phyloP scores from a whole-genome alignment of 2,329 filamentous ascomycete genomes.

The Fusarium dimerum region DNA sequence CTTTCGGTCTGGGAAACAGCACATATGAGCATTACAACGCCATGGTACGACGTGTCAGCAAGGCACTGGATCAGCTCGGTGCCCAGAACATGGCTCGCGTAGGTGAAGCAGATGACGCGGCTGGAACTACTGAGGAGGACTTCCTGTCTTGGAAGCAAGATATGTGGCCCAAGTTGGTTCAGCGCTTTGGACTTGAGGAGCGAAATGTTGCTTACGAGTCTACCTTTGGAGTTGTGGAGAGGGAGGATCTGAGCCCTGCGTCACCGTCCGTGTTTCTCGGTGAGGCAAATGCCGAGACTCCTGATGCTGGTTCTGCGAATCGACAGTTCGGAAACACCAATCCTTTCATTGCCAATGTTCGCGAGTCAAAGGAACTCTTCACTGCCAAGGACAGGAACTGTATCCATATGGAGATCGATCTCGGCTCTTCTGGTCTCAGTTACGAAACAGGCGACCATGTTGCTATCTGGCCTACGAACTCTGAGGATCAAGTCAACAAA shows the following conservation, averaged over 20 bases:
- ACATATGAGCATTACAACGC: not conserved
- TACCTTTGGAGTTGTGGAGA: not conserved
- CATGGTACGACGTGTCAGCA: not conserved
- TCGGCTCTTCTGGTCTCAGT: not conserved
- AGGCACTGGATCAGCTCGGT: not conserved
- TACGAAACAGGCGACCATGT: not conserved
- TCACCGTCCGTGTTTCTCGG: not conserved
- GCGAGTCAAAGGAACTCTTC: not conserved
- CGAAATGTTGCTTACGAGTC: not conserved
- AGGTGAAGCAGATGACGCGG: not conserved
- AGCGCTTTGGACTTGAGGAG: not conserved
- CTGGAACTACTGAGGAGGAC: not conserved
- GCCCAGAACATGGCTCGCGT: not conserved
- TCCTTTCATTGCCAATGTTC: not conserved
- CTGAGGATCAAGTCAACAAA: not conserved
- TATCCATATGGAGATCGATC: not conserved
- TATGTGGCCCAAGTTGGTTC: not conserved
- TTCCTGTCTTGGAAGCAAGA: not conserved
- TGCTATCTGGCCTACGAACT: not conserved
- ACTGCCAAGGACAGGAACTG: not conserved
- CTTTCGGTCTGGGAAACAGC: not conserved
- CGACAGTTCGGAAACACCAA: not conserved
- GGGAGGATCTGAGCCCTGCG: not conserved
- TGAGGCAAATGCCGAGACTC: not conserved
- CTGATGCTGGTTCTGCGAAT: not conserved